Percentiles rank a stretch among this genome's conserved stretches.
phyloP scores from a whole-genome alignment of 495 filamentous ascomycete species.

The Hypoxylon intermedium region DNA sequence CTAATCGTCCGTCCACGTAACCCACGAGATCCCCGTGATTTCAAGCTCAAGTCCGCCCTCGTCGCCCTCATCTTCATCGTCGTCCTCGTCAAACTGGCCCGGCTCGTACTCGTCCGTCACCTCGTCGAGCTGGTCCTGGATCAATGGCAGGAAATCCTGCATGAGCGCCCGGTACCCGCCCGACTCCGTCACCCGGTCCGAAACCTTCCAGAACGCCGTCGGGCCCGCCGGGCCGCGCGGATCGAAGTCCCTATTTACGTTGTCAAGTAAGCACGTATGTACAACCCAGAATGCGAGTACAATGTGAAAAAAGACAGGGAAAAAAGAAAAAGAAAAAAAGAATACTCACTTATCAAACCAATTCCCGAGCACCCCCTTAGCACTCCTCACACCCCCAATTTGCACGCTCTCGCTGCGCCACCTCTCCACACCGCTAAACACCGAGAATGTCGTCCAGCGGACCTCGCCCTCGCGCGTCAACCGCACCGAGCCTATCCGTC shows the following conservation, averaged over 20 bases:
- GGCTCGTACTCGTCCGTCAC: constrained; percentile 9
- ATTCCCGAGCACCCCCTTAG: constrained; percentile 65
- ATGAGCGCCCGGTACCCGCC: constrained; percentile 10
- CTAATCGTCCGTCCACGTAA: constrained; percentile 21
- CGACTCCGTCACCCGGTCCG: constrained; percentile 44
- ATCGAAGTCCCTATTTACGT: constrained; percentile 57
- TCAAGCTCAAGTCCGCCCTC: constrained; percentile 23
- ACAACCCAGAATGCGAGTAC: too few relatives aligned
- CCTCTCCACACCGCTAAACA: constrained; percentile 65
- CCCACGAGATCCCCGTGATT: constrained; percentile 21
- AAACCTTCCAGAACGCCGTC: constrained; percentile 72
- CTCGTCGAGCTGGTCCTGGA: constrained; percentile 20
- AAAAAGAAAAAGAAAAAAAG: too few relatives aligned
- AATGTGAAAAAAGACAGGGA: too few relatives aligned
- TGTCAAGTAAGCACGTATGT: constrained; percentile 1
- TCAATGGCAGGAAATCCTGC: constrained; percentile 26
- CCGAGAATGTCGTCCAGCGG: constrained; percentile 68
- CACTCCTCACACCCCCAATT: constrained; percentile 63
- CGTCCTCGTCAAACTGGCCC: constrained; percentile 7
- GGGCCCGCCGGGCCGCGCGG: constrained; percentile 68
- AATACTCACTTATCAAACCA: constrained; percentile 70
- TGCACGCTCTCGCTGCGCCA: constrained; percentile 74
- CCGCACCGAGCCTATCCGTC: constrained; percentile 59
- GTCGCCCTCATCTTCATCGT: constrained; percentile 13
- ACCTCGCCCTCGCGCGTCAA: constrained; percentile 69